Conservation (phyloP, 164 flowering plant species). For the Buxus sempervirens region DNA sequence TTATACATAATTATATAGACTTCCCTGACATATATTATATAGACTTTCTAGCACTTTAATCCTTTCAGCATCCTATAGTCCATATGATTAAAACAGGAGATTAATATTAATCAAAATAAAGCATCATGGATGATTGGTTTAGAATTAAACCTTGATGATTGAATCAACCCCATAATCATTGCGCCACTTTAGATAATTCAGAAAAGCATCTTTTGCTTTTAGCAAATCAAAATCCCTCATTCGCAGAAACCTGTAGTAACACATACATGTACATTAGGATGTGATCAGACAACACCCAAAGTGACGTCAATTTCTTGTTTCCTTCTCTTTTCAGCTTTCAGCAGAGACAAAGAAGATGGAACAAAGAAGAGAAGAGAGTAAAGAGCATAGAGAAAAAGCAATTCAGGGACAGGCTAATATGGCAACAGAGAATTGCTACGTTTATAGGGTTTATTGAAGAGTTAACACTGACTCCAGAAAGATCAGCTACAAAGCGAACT, state of each 20-base stretch:
- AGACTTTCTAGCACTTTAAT: background rate
- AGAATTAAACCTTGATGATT: conserved; percentile 42
- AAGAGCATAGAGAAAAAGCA: too few relatives aligned
- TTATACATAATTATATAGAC: background rate
- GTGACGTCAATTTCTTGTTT: background rate
- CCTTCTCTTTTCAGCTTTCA: background rate
- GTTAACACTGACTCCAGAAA: too few relatives aligned
- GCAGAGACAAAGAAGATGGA: too few relatives aligned
- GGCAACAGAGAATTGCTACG: too few relatives aligned
- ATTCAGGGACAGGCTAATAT: too few relatives aligned
- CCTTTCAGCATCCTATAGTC: background rate
- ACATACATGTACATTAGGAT: conserved; percentile 2
- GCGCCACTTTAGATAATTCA: conserved; percentile 64
- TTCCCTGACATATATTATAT: too few relatives aligned
- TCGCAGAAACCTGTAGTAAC: conserved; percentile 46
- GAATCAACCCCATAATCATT: conserved; percentile 44
- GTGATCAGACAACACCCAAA: background rate
- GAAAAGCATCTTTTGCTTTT: conserved; percentile 51
- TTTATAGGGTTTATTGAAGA: too few relatives aligned
- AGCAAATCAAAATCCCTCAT: conserved; percentile 51
- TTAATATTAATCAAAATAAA: background rate
- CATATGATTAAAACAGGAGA: background rate
- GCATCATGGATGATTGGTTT: background rate
- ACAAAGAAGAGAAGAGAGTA: too few relatives aligned
- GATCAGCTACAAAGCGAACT: too few relatives aligned